These are phyloP conservation scores for Ceratocystis colombiana DNA, from an alignment of 2,329 filamentous ascomycete genomes.

Conservation along the genomic window DNA sequence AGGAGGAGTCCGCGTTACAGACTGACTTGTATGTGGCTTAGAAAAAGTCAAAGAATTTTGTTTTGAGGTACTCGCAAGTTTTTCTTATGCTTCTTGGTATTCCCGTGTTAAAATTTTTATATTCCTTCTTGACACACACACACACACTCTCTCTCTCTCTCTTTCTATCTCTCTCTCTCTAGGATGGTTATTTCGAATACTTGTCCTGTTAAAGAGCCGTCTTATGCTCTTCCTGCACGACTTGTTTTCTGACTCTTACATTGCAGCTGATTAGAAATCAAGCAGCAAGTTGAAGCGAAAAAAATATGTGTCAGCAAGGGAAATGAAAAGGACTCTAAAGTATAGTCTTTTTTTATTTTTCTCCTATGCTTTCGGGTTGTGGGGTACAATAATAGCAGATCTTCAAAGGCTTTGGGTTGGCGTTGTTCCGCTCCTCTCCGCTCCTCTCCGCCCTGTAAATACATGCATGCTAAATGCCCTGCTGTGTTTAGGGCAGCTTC, in stretches of 20 bases:
- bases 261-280: neutral
- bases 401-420: neutral
- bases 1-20: neutral
- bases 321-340: neutral
- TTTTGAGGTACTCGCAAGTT: too few relatives aligned
- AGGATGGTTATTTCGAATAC: neutral
- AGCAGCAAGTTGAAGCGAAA: neutral
- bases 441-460: constrained; percentile 5
- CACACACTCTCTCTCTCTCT: too few relatives aligned
- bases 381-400: neutral
- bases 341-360: neutral
- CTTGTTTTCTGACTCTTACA: neutral
- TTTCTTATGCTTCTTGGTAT: too few relatives aligned
- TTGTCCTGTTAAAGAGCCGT: neutral
- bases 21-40: too few relatives aligned
- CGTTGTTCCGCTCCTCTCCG: constrained; percentile 15
- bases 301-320: neutral
- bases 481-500: neutral
- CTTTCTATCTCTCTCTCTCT: too few relatives aligned
- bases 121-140: too few relatives aligned
- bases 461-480: neutral
- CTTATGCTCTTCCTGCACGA: neutral
- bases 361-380: neutral
- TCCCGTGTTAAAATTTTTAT: too few relatives aligned
- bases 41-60: too few relatives aligned